Evolutionary conservation across 2,329 filamentous ascomycete genomes (phyloP).

Genomic region (Ophiosphaerella korrae): DNA sequence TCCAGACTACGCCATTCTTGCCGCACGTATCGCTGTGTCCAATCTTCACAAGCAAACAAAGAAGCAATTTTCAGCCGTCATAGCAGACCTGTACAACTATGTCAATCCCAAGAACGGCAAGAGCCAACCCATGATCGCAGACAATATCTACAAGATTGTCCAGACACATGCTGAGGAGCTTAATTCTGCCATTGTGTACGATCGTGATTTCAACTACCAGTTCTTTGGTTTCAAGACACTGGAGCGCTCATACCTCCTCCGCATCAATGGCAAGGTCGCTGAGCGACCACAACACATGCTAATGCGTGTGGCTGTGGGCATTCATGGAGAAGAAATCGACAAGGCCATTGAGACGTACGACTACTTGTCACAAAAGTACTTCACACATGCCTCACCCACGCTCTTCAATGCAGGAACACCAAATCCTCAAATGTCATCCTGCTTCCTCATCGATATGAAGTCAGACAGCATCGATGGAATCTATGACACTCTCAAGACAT

Average conservation of each 20-base stretch:
- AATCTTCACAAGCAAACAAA: slow-evolving; percentile 99
- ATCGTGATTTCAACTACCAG: slow-evolving; percentile 99
- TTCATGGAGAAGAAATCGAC: slow-evolving; percentile 94
- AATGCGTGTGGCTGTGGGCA: slow-evolving; percentile 97
- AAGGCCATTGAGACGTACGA: slow-evolving; percentile 97
- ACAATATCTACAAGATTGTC: slow-evolving; percentile 87
- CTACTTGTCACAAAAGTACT: slow-evolving; percentile 98
- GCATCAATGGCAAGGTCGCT: slow-evolving; percentile 92
- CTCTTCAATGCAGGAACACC: slow-evolving; percentile 98
- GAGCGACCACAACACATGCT: slow-evolving; percentile 99
- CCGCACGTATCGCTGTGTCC: slow-evolving; percentile 96
- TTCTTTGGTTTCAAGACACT: slow-evolving; percentile 99
- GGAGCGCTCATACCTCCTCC: slow-evolving; percentile 95
- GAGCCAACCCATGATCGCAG: slow-evolving; percentile 90
- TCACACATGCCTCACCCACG: slow-evolving; percentile 96
- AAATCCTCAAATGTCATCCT: slow-evolving; percentile 91
- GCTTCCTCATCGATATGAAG: slow-evolving; percentile 99
- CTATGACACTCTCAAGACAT: slow-evolving; percentile 98
- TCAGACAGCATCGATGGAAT: slow-evolving; percentile 99
- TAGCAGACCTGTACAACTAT: slow-evolving; percentile 93
- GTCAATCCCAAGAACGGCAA: slow-evolving; percentile 90
- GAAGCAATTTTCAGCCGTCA: slow-evolving; percentile 98
- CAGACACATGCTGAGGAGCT: slow-evolving; percentile 97
- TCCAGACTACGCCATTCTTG: slow-evolving; percentile 97
- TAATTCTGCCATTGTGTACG: slow-evolving; percentile 98